Evolutionary conservation across 805 yeast species (phyloP).

Genomic region (Ogataea saltuana): DNA sequence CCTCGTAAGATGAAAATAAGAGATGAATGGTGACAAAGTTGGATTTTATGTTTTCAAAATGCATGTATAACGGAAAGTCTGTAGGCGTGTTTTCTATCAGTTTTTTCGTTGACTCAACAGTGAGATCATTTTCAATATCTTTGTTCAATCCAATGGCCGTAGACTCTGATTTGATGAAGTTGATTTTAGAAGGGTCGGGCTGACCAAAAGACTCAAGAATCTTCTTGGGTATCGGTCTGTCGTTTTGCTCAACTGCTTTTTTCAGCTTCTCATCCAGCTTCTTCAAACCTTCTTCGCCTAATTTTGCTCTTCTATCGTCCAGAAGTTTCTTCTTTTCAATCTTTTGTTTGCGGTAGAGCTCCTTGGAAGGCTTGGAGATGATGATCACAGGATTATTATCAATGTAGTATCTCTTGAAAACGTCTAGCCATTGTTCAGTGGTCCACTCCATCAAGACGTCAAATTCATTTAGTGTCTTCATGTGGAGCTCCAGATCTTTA

Average conservation of each 20-base stretch:
- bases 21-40: conserved; percentile 73
- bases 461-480: conserved; percentile 59
- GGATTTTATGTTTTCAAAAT: conserved; percentile 77
- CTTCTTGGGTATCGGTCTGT: conserved; percentile 72
- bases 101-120: conserved; percentile 25
- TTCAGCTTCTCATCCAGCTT: conserved; percentile 52
- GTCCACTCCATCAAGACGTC: conserved; percentile 62
- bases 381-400: conserved; percentile 65
- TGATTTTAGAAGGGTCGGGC: conserved; percentile 74
- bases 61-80: conserved; percentile 66
- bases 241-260: conserved; percentile 66
- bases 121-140: conserved; percentile 31
- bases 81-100: conserved; percentile 37
- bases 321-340: conserved; percentile 49
- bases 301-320: conserved; percentile 48
- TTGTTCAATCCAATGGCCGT: conserved; percentile 57
- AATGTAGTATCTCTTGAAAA: conserved; percentile 55
- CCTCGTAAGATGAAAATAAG: conserved; percentile 53
- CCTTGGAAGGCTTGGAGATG: conserved; percentile 69
- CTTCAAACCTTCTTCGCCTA: conserved; percentile 62
- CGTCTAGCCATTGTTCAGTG: conserved; percentile 61
- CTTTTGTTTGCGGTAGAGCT: conserved; percentile 54
- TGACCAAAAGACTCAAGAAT: conserved; percentile 61
- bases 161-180: conserved; percentile 68
- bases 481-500: conserved; percentile 54